Evolutionary conservation across 441 rosid genomes (phyloP).

Genomic region (Sinapis alba): DNA sequence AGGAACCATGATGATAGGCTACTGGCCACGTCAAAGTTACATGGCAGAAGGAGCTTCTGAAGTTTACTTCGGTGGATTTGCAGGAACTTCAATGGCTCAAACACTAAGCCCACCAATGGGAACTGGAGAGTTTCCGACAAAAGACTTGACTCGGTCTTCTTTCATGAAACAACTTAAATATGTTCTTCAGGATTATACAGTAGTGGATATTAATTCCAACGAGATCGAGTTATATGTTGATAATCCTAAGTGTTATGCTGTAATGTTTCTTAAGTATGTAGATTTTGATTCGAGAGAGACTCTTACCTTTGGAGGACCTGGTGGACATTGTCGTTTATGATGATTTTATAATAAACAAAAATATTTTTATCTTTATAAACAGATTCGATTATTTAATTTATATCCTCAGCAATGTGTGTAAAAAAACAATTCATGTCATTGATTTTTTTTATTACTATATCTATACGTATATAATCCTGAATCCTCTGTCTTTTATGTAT

Average conservation of each 20-base stretch:
- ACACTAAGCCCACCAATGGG: constrained; percentile 34
- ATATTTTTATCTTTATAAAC: not conserved
- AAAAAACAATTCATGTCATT: not conserved
- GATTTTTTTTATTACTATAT: not conserved
- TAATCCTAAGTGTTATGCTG: constrained; percentile 20
- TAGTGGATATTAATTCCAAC: constrained; percentile 23
- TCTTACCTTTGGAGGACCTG: constrained; percentile 39
- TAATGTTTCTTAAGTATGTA: constrained; percentile 20
- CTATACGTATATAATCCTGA: not conserved
- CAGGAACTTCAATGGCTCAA: constrained; percentile 2
- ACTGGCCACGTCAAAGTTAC: constrained; percentile 34
- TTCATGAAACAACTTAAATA: constrained; percentile 31
- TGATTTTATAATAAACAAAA: not conserved
- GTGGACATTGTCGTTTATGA: constrained; percentile 19
- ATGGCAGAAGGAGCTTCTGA: constrained; percentile 36
- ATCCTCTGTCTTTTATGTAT: not conserved
- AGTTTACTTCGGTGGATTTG: constrained; percentile 33
- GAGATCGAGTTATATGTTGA: constrained; percentile 28
- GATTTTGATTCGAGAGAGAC: constrained; percentile 26
- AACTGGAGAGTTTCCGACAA: constrained; percentile 28
- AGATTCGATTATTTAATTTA: not conserved
- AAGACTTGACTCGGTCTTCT: constrained; percentile 30
- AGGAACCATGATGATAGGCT: constrained; percentile 27
- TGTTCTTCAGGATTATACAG: constrained; percentile 12
- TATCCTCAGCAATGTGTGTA: not conserved